Conservation (phyloP, 2,329 filamentous ascomycete species). For the Polytolypa hystricis region DNA sequence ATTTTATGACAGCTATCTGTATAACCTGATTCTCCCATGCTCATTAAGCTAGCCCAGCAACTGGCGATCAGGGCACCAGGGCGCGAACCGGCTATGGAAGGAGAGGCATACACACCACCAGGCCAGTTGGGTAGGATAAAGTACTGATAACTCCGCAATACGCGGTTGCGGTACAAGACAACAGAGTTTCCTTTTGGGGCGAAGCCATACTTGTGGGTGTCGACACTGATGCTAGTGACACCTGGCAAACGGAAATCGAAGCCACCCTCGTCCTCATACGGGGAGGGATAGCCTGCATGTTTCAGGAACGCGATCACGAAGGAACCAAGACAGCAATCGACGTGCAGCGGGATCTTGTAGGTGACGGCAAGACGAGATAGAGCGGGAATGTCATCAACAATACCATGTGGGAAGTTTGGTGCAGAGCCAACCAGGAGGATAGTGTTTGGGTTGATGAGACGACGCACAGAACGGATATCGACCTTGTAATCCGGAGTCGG, state of each 20-base stretch:
- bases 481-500: constrained; percentile 80
- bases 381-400: constrained; percentile 85
- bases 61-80: constrained; percentile 90
- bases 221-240: constrained; percentile 89
- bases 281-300: constrained; percentile 67
- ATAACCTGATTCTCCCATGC: constrained; percentile 77
- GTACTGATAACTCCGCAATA: constrained; percentile 82
- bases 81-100: constrained; percentile 79
- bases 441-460: constrained; percentile 89
- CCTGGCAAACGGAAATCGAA: constrained; percentile 94
- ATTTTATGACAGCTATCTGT: constrained; percentile 78
- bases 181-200: constrained; percentile 96
- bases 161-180: constrained; percentile 72
- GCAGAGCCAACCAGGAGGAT: constrained; percentile 86
- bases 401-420: constrained; percentile 95
- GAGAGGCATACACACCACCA: constrained; percentile 90
- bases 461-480: constrained; percentile 62
- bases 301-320: constrained; percentile 89
- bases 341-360: constrained; percentile 76
- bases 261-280: constrained; percentile 54
- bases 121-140: constrained; percentile 93
- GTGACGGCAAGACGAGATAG: constrained; percentile 73
- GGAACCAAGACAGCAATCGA: constrained; percentile 94
- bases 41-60: constrained; percentile 90
- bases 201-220: constrained; percentile 98